Evolutionary conservation across 2,329 filamentous ascomycete genomes (phyloP).

Genomic region (Fusarium incarnatum): DNA sequence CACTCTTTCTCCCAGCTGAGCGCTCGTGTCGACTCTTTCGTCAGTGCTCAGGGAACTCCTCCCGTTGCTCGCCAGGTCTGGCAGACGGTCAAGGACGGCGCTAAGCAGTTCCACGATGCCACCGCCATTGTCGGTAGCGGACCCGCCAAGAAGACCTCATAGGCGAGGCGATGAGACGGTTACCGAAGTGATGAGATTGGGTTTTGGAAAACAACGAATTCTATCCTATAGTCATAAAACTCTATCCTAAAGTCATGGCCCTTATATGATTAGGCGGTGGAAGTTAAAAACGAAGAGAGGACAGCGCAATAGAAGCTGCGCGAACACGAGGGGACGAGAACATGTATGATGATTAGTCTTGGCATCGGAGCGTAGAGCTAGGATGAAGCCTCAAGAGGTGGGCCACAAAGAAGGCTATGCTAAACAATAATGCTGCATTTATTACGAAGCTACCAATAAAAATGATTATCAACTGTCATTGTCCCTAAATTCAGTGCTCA

Average conservation of each 20-base stretch:
- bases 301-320: slow-evolving; percentile 1
- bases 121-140: slow-evolving; percentile 77
- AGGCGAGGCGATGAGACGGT: slow-evolving; percentile 35
- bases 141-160: slow-evolving; percentile 62
- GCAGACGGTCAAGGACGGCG: slow-evolving; percentile 79
- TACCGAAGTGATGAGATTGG: slow-evolving; percentile 1
- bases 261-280: not conserved
- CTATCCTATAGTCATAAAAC: slow-evolving; percentile 1
- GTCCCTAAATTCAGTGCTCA: not conserved
- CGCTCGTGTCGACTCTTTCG: slow-evolving; percentile 81
- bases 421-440: not conserved
- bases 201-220: slow-evolving; percentile 2
- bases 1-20: slow-evolving; percentile 78
- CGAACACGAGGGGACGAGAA: not conserved
- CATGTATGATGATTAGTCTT: not conserved
- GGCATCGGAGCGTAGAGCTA: not conserved
- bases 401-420: not conserved
- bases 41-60: slow-evolving; percentile 88
- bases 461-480: not conserved
- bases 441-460: not conserved
- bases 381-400: not conserved
- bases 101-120: slow-evolving; percentile 79
- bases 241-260: not conserved
- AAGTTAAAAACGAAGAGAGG: not conserved
- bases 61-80: slow-evolving; percentile 83